Conservation (phyloP, 2,329 filamentous ascomycete species). For the Huntiella decipiens region DNA sequence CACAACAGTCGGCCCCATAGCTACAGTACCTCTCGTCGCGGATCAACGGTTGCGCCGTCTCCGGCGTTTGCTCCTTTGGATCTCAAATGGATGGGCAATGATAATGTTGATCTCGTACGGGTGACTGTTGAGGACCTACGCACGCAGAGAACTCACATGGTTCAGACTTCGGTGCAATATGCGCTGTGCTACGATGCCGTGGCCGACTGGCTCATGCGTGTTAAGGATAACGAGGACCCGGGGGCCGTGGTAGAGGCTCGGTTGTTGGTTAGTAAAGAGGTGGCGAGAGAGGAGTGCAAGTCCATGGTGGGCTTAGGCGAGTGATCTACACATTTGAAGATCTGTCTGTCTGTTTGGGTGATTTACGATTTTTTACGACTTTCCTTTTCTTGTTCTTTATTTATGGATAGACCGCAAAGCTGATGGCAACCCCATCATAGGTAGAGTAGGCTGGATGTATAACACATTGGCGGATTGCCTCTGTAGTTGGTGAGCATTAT, state of each 20-base stretch:
- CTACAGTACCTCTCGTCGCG: slow-evolving; percentile 9
- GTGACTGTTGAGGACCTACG: slow-evolving; percentile 84
- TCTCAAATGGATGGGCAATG: slow-evolving; percentile 47
- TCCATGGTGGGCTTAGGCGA: too few species aligned
- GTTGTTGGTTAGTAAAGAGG: neutral
- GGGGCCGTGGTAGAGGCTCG: slow-evolving; percentile 5
- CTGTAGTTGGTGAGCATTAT: too few species aligned
- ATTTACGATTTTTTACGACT: neutral
- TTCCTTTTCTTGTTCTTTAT: neutral
- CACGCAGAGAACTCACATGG: slow-evolving; percentile 80
- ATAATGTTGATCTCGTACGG: slow-evolving; percentile 60
- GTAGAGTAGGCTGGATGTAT: slow-evolving; percentile 6
- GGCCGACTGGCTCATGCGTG: slow-evolving; percentile 57
- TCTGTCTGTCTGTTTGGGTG: neutral
- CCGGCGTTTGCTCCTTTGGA: slow-evolving; percentile 19
- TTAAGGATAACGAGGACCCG: slow-evolving; percentile 20
- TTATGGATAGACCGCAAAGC: neutral
- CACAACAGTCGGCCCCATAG: slow-evolving; percentile 3
- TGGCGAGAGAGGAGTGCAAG: too few species aligned
- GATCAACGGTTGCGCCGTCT: slow-evolving; percentile 1
- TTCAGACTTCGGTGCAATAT: slow-evolving; percentile 82
- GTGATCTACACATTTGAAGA: too few species aligned
- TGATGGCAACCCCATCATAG: neutral
- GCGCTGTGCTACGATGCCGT: slow-evolving; percentile 94
- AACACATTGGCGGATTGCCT: neutral